Evolutionary conservation across 768 basidiomycete genomes (phyloP), one percentile per base, ranked within the genome.

Genomic region (Suillus plorans): DNA sequence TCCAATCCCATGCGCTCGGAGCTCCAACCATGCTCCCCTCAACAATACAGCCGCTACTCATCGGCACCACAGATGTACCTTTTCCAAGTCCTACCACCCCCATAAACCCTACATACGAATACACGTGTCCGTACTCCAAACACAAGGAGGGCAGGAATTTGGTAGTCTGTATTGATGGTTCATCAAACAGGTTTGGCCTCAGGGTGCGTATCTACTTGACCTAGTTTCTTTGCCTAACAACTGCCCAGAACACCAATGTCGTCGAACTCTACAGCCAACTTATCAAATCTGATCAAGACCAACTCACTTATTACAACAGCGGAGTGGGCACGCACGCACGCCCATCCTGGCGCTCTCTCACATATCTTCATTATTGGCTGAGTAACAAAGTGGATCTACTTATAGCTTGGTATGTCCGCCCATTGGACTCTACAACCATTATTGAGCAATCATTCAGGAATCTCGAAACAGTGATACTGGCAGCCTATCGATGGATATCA

Each of bases 321-420:
- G 78, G 79, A 1, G 73, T 78, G 12, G 78, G 78, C 2, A 77
- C 78, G 0, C 73, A 69, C n/a, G 66, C 71, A 7, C 52, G 61
- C 39, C 72, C 69, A 0, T 25, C 61, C 5, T 55, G 64, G 62
- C 61, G 61, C 28, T 64, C 61, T 36, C 61, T 62, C 34, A 65
- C 58, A 45, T 77, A 69, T 52, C 64, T 53, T 45, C 64, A 66
- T 25, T 73, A 74, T 61, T 65, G 68, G 4, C 3, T 79, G 2
- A 55, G 22, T 25, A 65, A 74, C 58, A 67, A 45, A 28, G 66
- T 77, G 22, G 77, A 78, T 47, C 41, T 76, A 53, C 74, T 72
- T 1, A 69, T 79, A 53, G 79, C 75, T 36, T 72, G 72, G 78
- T 78, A 49, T 3, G 69, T 49, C 4, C 4, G 5, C 13, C 4